Base-by-base conservation (phyloP, 2,329 filamentous ascomycete genomes). In the Beauveria caledonica region DNA sequence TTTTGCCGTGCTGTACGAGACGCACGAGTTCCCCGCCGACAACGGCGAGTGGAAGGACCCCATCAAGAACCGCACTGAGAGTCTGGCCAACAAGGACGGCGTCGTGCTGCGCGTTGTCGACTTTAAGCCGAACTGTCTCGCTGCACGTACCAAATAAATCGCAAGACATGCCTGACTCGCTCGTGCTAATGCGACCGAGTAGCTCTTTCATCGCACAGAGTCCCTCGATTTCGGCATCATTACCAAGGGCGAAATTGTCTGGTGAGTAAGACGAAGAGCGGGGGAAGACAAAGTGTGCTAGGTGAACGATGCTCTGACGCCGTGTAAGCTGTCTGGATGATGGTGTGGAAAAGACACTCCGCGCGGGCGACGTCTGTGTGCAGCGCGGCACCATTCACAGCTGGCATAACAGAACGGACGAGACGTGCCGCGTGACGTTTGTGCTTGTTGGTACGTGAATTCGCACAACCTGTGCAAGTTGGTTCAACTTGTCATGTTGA, bases 141-240 rank as follows among this genome's bases (percentile, higher is more conserved):
- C 60, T 36, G 65, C 64, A 62, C 25, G 55, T 50, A 11, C n/a
- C 8, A 39, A 53, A 27, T 5, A 15, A 13, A 36, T 13, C 23
- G 33, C 33, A 36, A 15, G 5, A 36, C 33, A 36, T 1, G 33
- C 7, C 11, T 5, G 3, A 19, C 8, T 27, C 13, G 29, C 27
- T 19, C 6, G n/a, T 40, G 13, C 44, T 23, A 27, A 25, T 17
- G 7, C n/a, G 2, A 17, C 27, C 3, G 40, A 42, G 39, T 27
- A 66, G 65, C 25, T 66, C 23, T 64, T 66, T 25, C 65, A 66
- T 39, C 63, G 65, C 13, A 66, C 65, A 3, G 65, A 66, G 45
- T 66, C 65, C 3, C 49, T 66, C 48, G 65, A 66, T 57, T 66
- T 66, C 54, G 65, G 65, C 5, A 65, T 66, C 42, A 21, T 66